Evolutionary conservation across 768 basidiomycete species (phyloP), one percentile per base, ranked within the genome.

Genomic region (Candolleomyces eurysporus): DNA sequence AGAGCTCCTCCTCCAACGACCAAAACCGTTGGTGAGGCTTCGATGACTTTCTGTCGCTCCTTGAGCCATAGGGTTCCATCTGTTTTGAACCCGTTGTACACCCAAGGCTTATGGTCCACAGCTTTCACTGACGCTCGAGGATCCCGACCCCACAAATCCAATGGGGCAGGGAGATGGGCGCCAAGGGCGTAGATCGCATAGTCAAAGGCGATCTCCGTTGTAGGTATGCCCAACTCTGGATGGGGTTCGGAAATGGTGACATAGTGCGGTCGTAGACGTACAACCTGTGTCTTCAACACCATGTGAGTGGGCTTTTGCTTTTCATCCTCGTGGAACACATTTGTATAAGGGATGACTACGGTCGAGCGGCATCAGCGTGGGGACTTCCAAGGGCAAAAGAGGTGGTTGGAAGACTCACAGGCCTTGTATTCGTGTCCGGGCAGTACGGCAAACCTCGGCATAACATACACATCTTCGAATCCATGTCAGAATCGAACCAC

Each of bases 1-100:
- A 91, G 79, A 0, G 90, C 87, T 0, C 90, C 90, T 11, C 87
- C 89, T 2, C 90, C 90, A 2, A 90, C 81, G 14, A 91, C 79
- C 7, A 90, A 78, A 4, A 91, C 78, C 46, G 78, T 82, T 1
- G 69, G 72, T 0, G 86, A 79, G 2, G 68, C 71, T 57, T 79
- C 72, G 53, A 91, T 76, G 4, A 73, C 69, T 36, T 69, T 68
- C 66, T 89, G 88, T 58, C 79, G 77, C n/a, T 73, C 69, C 61
- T 74, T 75, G 48, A 88, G 73, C 79, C 83, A 87, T 2, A 71
- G 73, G 16, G 86, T 73, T 0, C 80, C 80, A 60, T 82, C 82
- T 0, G 67, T 21, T 68, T 86, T 87, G 57, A 67, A 74, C 4
- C 85, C 85, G 9, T 59, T 63, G 58, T 79, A 82, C 11, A 48